A percentile compares a stretch with the other conserved stretches of the same genome.
phyloP scores from a whole-genome alignment of 768 basidiomycete genomes.

The Inosperma sp. region DNA sequence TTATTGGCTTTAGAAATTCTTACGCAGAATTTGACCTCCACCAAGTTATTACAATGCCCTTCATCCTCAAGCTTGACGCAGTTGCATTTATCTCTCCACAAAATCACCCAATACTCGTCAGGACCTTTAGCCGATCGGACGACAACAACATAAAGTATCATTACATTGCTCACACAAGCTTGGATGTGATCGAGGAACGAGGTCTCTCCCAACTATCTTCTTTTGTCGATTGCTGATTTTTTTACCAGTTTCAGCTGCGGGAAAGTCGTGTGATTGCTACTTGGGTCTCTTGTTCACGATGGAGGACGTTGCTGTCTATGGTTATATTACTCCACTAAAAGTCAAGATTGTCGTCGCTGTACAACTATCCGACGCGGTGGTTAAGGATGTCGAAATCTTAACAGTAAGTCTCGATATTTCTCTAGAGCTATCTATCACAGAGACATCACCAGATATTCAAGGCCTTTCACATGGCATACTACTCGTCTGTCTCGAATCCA shows the following conservation, averaged over 20 bases:
- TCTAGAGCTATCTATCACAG: not conserved
- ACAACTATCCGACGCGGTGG: conserved; percentile 74
- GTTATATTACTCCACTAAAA: conserved; percentile 83
- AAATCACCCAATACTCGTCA: conserved; percentile 77
- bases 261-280: conserved; percentile 73
- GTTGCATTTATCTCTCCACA: conserved; percentile 83
- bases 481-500: conserved; percentile 78
- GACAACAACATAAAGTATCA: conserved; percentile 71
- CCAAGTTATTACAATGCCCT: conserved; percentile 65
- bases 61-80: conserved; percentile 68
- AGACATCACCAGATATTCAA: conserved; percentile 63
- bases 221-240: not conserved
- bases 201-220: conserved; percentile 38
- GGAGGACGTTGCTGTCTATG: conserved; percentile 91
- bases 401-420: conserved; percentile 43
- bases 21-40: no score
- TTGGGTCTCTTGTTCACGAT: conserved; percentile 84
- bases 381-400: conserved; percentile 74
- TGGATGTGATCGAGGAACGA: conserved; percentile 91
- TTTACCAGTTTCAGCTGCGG: conserved; percentile 40
- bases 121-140: conserved; percentile 58
- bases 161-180: conserved; percentile 84
- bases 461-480: conserved; percentile 85
- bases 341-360: conserved; percentile 83
- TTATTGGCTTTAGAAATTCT: no score